A percentile compares a stretch with the other conserved stretches of the same genome.
These are phyloP conservation scores for Fennellomyces sp. DNA, from an alignment of 371 early-diverging fungal species.

Conservation along the genomic window DNA sequence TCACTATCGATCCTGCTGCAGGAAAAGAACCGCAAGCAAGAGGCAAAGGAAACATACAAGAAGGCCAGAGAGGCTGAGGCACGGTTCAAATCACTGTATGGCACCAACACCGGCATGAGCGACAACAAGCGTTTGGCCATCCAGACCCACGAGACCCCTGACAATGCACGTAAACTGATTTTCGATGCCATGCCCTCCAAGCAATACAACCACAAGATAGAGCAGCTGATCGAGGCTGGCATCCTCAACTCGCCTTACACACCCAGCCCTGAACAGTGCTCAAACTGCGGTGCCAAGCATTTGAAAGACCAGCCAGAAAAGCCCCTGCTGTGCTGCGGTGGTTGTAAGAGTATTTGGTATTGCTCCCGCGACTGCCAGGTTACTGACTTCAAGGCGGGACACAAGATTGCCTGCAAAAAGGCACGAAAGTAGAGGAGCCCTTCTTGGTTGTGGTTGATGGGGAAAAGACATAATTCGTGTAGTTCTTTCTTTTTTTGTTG, in stretches of 20 bases:
- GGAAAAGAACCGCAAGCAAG: slow-evolving; percentile 57
- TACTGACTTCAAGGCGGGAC: slow-evolving; percentile 52
- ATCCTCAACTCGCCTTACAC: slow-evolving; percentile 40
- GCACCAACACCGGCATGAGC: slow-evolving; percentile 56
- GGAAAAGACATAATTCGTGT: not conserved
- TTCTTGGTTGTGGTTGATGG: not conserved
- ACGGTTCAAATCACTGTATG: slow-evolving; percentile 60
- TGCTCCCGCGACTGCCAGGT: slow-evolving; percentile 69
- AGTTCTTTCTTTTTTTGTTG: not conserved
- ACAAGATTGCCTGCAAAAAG: slow-evolving; percentile 56
- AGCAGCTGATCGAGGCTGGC: slow-evolving; percentile 48
- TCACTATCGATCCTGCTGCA: slow-evolving; percentile 53
- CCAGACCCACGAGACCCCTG: slow-evolving; percentile 41
- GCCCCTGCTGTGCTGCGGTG: slow-evolving; percentile 61
- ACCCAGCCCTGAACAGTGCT: slow-evolving; percentile 50
- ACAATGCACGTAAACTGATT: slow-evolving; percentile 40
- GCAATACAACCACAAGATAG: slow-evolving; percentile 38
- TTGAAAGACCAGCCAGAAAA: slow-evolving; percentile 54
- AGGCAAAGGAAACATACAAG: slow-evolving; percentile 54
- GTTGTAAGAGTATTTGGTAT: slow-evolving; percentile 65
- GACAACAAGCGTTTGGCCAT: slow-evolving; percentile 65
- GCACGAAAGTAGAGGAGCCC: not conserved
- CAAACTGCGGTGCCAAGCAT: slow-evolving; percentile 54
- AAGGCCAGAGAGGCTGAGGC: slow-evolving; percentile 59
- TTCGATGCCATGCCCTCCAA: slow-evolving; percentile 34